phyloP scores from a whole-genome alignment of 108 stramenopile species.

The Nannochloropsis oceanica region DNA sequence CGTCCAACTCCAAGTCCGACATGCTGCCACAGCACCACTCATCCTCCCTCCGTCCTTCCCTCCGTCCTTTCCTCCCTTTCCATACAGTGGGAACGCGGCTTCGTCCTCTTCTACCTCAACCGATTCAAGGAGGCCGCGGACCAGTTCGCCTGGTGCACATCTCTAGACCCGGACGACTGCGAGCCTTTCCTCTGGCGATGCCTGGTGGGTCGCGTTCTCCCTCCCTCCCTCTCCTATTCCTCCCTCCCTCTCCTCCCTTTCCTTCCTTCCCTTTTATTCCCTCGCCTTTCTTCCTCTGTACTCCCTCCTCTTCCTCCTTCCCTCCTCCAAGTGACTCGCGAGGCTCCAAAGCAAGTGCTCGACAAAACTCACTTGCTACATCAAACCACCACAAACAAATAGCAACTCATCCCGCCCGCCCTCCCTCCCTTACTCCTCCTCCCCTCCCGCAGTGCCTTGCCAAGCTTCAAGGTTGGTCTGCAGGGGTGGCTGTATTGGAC shows the following conservation, averaged over 20 bases:
- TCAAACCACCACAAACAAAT: too few species aligned
- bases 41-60: neutral
- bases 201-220: neutral
- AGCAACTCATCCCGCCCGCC: too few species aligned
- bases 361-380: too few species aligned
- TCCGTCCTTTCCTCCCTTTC: neutral
- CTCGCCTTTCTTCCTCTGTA: neutral
- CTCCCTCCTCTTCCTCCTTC: too few species aligned
- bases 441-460: neutral
- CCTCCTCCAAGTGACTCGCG: too few species aligned
- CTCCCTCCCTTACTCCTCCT: neutral
- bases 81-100: neutral
- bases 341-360: too few species aligned
- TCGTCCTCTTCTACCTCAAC: neutral
- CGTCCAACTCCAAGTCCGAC: too few species aligned
- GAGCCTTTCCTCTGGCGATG: neutral
- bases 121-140: neutral
- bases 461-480: neutral
- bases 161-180: neutral
- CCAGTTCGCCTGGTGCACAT: neutral
- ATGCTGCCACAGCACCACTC: too few species aligned
- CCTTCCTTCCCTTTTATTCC: neutral
- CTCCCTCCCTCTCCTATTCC: too few species aligned
- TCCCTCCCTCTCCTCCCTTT: neutral
- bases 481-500: neutral